Base-by-base conservation (phyloP, 805 yeast species). In the Maudiozyma barnettii region DNA sequence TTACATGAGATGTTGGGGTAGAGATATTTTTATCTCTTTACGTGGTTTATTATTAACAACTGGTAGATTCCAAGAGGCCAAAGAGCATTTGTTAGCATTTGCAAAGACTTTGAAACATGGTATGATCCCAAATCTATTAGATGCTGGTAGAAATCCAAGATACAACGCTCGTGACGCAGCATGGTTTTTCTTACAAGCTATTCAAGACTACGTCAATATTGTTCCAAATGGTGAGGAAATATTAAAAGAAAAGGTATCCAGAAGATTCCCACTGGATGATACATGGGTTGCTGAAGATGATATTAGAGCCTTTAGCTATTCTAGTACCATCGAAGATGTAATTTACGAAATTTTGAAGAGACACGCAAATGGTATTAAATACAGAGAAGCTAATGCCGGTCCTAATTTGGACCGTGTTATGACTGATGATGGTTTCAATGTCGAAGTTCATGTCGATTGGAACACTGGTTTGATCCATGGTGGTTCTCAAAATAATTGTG, bases 1-100 rank as follows among this genome's bases (percentile, higher is more conserved):
- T 53, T 90, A 84, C 65, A 89, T 91, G 96, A 76, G 99, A 64
- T 88, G 96, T 63, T 91, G 99, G 99, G 99, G 99, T 20, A 77
- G 99, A 60, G 99, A 91, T 66, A 95, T 89, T 0, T 93, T 93
- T 62, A 83, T 91, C 41, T 77, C 96, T 0, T 73, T 84, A 39
- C 72, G 96, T 51, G 99, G 99, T 0, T 71, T 91, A 43, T 67
- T 89, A 47, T 68, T 89, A 21, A 81, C 84, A 1, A 77, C 96
- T 0, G 90, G 84, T 10, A 73, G 98, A 47, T 79, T 63, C 59
- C 86, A 83, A 0, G 88, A 81, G 41, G 97, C 97, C 1, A 82
- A 75, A 57, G 61, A 67, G 37, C 99, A 91, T 62, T 87, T 91
- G 50, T 66, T 90, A 42, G 84, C 83, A 8, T 91, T 89, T 70